Evolutionary conservation across 495 filamentous ascomycete genomes (phyloP).

Genomic region (Podospora australis): DNA sequence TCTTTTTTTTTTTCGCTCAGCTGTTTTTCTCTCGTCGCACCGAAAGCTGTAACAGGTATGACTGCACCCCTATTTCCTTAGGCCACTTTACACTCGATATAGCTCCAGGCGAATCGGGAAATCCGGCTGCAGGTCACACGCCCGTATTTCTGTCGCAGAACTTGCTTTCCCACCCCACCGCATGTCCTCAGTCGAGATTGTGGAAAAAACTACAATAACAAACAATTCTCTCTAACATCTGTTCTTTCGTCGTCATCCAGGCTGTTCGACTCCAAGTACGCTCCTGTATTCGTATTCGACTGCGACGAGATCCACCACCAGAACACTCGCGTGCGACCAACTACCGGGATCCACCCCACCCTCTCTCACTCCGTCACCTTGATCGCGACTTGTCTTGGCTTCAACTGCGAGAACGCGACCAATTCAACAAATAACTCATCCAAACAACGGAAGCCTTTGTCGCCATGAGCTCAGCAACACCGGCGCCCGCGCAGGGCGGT

Average conservation of each 20-base stretch:
- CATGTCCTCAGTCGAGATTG: conserved; percentile 21
- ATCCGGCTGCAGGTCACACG: conserved; percentile 16
- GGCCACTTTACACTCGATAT: conserved; percentile 19
- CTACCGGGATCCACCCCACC: background rate
- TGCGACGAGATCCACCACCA: too few relatives aligned
- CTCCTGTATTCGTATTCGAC: too few relatives aligned
- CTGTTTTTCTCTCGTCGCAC: conserved; percentile 9
- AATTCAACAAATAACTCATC: too few relatives aligned
- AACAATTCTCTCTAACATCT: background rate
- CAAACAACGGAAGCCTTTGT: background rate
- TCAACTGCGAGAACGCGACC: too few relatives aligned
- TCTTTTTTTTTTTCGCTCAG: conserved; percentile 4
- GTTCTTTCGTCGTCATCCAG: too few relatives aligned
- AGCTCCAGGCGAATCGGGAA: conserved; percentile 25
- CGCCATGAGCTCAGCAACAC: conserved; percentile 23
- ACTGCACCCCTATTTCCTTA: conserved; percentile 1
- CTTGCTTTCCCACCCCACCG: conserved; percentile 15
- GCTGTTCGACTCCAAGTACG: too few relatives aligned
- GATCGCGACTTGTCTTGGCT: background rate
- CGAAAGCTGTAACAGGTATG: conserved; percentile 17
- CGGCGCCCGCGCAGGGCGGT: conserved; percentile 15
- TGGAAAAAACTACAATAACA: conserved; percentile 1
- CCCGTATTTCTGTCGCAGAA: conserved; percentile 15
- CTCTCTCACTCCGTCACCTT: background rate
- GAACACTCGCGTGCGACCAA: background rate